Evolutionary conservation across 2,329 filamentous ascomycete species (phyloP), one percentile per base, ranked within the genome.

Genomic region (Fusarium nygamai): DNA sequence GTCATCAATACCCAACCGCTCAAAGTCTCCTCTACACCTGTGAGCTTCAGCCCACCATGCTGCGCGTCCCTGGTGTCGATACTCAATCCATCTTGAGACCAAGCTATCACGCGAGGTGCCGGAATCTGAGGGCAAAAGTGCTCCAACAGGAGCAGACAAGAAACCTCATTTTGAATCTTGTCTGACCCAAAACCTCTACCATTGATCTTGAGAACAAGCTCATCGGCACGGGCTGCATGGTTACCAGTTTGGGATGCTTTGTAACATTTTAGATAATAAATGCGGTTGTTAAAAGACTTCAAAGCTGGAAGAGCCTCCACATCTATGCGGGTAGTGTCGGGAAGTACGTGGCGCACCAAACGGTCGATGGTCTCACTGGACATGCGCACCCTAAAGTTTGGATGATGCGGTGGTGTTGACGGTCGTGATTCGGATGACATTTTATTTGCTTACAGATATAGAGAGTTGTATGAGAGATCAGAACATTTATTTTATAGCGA

Each of bases 1-100:
- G 66, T 59, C 66, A 70, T 72, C 17, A 72, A 29, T 9, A 69
- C 53, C 66, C 69, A 70, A 3, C 69, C 66, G 1, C 53, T 38
- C 24, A 31, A 4, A 3, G 5, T 24, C 17, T 43, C 36, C 1
- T 34, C 27, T 8, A n/a, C 3, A 34, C 14, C 14, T 2, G 8
- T 9, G 1, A 34, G 17, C 4, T 16, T 38, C 34, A 56, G n/a
- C 14, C n/a, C 16, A 7, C 31, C 2, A 1, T 2, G 12, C 14
- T 13, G n/a, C 6, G 33, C 1, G 19, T 20, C 39, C 6, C 9
- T 27, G 4, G 16, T 20, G 2, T 16, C 8, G 9, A 63, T 14
- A 12, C 5, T 13, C 1, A 20, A 6, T 36, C 61, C 61, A 44
- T 70, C 58, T 10, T 63, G 61, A 4, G 69, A 72, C 69, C 69